Conservation (phyloP, 176 grass and related monocot genomes). For the Paspalum vaginatum region DNA sequence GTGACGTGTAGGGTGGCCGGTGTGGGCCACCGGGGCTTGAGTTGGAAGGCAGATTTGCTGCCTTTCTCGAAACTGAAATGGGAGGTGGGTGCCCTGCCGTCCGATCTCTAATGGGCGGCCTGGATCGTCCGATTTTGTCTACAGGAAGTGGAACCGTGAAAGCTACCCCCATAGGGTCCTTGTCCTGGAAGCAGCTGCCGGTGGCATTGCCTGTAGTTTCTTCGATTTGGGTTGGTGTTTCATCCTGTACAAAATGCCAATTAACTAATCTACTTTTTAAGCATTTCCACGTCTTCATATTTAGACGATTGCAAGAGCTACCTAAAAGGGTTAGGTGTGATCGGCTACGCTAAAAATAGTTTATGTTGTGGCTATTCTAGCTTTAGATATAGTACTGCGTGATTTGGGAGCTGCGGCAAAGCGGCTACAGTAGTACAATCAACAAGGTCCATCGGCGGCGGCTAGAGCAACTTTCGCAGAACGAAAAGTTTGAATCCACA, state of each 20-base stretch:
- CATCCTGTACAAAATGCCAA: no score
- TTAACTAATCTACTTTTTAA: no score
- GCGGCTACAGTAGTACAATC: no score
- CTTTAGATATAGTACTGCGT: no score
- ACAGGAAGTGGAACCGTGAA: background rate
- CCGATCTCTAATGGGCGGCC: constrained; percentile 3
- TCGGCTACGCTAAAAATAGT: no score
- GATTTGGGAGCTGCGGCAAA: no score
- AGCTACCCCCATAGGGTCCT: background rate
- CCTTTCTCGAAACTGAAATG: background rate
- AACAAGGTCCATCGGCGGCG: background rate
- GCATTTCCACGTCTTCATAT: no score
- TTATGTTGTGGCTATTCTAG: no score
- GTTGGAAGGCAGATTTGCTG: constrained; percentile 20
- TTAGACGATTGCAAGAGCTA: no score
- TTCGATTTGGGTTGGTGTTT: no score
- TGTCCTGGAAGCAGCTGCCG: background rate
- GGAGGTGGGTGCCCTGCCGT: background rate
- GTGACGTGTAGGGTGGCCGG: constrained; percentile 15
- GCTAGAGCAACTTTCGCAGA: background rate
- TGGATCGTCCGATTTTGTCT: background rate
- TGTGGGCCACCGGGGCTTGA: background rate
- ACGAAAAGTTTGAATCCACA: background rate
- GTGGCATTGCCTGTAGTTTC: background rate
- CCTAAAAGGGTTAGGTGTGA: no score